These are phyloP conservation scores for Saturnispora galanensis DNA, from an alignment of 805 yeast genomes.

Conservation along the genomic window DNA sequence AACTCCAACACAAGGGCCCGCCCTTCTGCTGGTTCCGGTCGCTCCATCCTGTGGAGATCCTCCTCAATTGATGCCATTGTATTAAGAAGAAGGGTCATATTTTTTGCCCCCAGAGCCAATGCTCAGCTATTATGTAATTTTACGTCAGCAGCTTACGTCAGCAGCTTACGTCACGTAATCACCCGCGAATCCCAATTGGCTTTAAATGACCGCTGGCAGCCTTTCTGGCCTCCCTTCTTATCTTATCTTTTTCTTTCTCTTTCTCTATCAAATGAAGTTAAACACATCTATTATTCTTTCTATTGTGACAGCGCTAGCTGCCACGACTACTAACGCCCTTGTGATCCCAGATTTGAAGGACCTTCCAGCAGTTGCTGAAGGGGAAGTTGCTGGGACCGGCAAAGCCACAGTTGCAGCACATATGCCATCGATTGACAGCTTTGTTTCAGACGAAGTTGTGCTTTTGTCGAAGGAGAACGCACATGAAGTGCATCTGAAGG, in stretches of 20 bases:
- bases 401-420: slow-evolving; percentile 24
- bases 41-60: not conserved
- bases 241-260: not conserved
- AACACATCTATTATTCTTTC: slow-evolving; percentile 12
- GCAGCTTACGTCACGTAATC: not conserved
- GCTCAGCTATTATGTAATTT: not conserved
- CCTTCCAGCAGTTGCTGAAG: slow-evolving; percentile 9
- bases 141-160: not conserved
- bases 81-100: not conserved
- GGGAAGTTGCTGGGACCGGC: slow-evolving; percentile 11
- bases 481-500: slow-evolving; percentile 41
- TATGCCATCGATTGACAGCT: not conserved
- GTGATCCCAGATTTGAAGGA: slow-evolving; percentile 16
- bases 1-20: slow-evolving; percentile 70
- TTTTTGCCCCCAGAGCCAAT: not conserved
- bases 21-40: not conserved
- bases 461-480: slow-evolving; percentile 18
- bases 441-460: not conserved
- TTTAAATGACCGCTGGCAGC: not conserved
- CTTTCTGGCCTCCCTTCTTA: slow-evolving; percentile 1
- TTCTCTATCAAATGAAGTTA: slow-evolving; percentile 12
- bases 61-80: not conserved
- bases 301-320: slow-evolving; percentile 13
- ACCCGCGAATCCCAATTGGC: not conserved
- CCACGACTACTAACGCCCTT: slow-evolving; percentile 12